phyloP scores from a whole-genome alignment of 2,329 filamentous ascomycete species.

The Arthrobotrys musiformis region DNA sequence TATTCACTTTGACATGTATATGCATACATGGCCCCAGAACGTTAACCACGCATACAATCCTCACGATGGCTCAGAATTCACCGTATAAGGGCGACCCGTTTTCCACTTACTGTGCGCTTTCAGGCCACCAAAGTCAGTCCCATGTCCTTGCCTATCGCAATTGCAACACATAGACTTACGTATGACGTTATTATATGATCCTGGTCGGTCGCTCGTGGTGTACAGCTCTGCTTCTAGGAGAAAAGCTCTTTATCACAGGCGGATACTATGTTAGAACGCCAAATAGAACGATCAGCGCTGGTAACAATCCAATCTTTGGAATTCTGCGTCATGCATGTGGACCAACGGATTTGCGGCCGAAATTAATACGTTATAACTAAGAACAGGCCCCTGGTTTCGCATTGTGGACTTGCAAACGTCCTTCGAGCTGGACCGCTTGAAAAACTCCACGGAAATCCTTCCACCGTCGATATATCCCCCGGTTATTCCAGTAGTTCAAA shows the following conservation, averaged over 20 bases:
- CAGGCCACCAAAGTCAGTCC: slow-evolving; percentile 30
- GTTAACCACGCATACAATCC: not conserved
- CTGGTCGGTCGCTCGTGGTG: not conserved
- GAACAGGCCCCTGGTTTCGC: slow-evolving; percentile 39
- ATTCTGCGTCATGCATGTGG: too few species aligned
- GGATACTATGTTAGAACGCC: slow-evolving; percentile 30
- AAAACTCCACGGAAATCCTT: slow-evolving; percentile 23
- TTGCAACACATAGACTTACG: too few species aligned
- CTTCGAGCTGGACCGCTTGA: slow-evolving; percentile 7
- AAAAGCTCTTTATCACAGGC: slow-evolving; percentile 35
- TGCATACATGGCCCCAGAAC: too few species aligned
- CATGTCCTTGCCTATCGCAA: not conserved
- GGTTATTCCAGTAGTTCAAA: slow-evolving; percentile 26
- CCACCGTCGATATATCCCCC: slow-evolving; percentile 39
- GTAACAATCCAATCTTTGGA: too few species aligned
- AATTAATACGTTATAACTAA: not conserved
- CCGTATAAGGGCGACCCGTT: slow-evolving; percentile 38
- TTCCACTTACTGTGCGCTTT: slow-evolving; percentile 33
- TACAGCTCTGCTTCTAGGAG: slow-evolving; percentile 32
- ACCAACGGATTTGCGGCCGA: too few species aligned
- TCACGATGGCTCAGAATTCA: slow-evolving; percentile 1
- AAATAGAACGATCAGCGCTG: slow-evolving; percentile 28
- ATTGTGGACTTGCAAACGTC: slow-evolving; percentile 26
- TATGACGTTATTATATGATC: too few species aligned
- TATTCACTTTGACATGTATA: too few species aligned